Evolutionary conservation across 345 rosid genomes (phyloP), one percentile per base, ranked within the genome.

Genomic region (Isatis tinctoria): DNA sequence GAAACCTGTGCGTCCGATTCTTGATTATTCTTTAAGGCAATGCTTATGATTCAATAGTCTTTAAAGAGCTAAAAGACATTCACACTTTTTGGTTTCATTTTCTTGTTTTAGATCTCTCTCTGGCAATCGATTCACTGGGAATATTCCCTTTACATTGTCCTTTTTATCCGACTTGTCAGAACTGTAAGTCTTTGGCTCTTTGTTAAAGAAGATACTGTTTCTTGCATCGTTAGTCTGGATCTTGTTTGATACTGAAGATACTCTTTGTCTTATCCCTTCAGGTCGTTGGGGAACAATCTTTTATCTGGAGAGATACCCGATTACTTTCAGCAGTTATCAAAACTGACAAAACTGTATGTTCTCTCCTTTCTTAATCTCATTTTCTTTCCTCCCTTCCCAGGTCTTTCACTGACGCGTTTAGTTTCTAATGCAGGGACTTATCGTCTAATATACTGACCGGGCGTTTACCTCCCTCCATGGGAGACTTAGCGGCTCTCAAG

Each of bases 221-320:
- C 63, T 69, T 37, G 60, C 44, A 32, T 32, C 35, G 5, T 1
- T 32, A 8, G 32, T 32, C 35, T 32, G 35, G 8, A 32, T 32
- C 35, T 32, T 32, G 8, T 32, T 8, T 32, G 35, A 32, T 6
- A 6, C 35, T 32, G 35, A 32, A 32, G 35, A 32, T 32, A 32
- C 35, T 32, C 35, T 6, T 32, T 6, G 24, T 32, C 8, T 6
- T 4, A 72, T 68, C 43, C 64, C 65, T 64, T 27, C 83, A 95
- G 97, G 85, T 81, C 86, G n/a, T 74, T 95, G 58, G 82, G 81
- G 65, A 82, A 85, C 76, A 95, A 95, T 74, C 79, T 65, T 77
- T 76, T 95, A 52, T 83, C 72, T 6, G 97, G 88, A 48, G 87
- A 35, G 10, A 90, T 92, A 79, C 97, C 97, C 0, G 97, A 95